Base-by-base conservation (phyloP, 73 alveolate genomes). In the Paramecium tetraurelia region DNA sequence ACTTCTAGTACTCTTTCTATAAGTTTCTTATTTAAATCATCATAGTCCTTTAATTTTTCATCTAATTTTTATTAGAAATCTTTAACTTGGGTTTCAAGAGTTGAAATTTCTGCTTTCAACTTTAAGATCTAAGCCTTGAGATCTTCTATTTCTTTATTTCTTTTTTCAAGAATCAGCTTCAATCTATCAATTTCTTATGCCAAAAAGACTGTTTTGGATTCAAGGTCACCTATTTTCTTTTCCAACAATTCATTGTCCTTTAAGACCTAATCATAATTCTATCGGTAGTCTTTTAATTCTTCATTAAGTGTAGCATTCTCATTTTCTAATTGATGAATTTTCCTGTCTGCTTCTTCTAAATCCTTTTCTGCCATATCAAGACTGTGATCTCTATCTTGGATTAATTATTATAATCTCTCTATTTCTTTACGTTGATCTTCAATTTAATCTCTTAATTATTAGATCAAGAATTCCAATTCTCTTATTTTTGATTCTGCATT, bases 101-200 rank as follows among this genome's bases (percentile, higher is more conserved):
- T 14, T 14, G 27, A 0, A 5, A 80, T 43, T 22, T 80, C 70
- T 3, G 43, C 70, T 46, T 80, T 27, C n/a, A 80, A 46, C 16
- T 80, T 80, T 18, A 44, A 24, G 11, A 80, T 80, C 44, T 80
- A 41, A 80, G 21, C 29, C 9, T 80, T 80, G 7, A 80, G 6
- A 41, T 80, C 90, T 44, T 41, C 90, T 22, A 80, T 80, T 14
- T 80, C 90, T 27, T 80, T 80, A 35, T 80, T 80, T 80, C 57
- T 80, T 48, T 22, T 80, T 24, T 80, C 44, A 11, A 80, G 48
- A 14, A 80, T 80, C 10, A 18, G 22, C 20, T 80, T 80, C 29
- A 31, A 46, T 80, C 90, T 80, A 80, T 80, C 90, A 22, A 80
- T 80, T 24, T 80, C 90, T 80, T 27, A 22, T 0, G 90, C 90